phyloP scores from a whole-genome alignment of 768 basidiomycete species.

The Mycena leptocephala region DNA sequence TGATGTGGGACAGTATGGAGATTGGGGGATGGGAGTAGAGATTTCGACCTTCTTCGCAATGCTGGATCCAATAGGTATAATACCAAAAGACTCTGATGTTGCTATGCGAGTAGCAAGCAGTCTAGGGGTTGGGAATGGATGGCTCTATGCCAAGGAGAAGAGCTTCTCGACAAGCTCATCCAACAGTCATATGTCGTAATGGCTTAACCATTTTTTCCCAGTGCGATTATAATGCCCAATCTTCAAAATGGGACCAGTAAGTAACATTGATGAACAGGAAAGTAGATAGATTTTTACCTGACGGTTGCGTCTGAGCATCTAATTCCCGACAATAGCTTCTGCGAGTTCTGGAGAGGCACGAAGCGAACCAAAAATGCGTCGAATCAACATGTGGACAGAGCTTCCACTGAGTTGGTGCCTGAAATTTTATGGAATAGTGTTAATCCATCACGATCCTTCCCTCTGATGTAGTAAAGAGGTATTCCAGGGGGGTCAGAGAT shows the following conservation, averaged over 20 bases:
- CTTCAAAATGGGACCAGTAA: background rate
- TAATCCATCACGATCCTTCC: background rate
- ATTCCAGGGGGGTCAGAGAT: no score
- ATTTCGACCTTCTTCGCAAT: background rate
- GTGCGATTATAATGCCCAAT: no score
- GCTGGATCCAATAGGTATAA: no score
- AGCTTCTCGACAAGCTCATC: background rate
- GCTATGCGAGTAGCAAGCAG: no score
- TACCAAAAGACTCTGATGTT: no score
- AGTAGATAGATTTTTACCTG: background rate
- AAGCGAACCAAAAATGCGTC: background rate
- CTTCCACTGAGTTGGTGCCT: background rate
- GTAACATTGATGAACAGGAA: background rate
- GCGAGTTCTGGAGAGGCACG: no score
- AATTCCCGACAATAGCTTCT: no score
- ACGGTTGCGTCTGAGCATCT: no score
- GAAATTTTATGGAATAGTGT: background rate
- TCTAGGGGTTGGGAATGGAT: background rate
- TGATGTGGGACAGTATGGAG: background rate
- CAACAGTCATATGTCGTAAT: no score
- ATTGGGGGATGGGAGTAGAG: background rate
- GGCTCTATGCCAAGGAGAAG: background rate
- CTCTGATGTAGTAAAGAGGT: no score
- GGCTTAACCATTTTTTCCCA: no score
- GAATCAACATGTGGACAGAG: background rate